phyloP scores from a whole-genome alignment of 1,139 yeast species.

The Taphrina confusa region DNA sequence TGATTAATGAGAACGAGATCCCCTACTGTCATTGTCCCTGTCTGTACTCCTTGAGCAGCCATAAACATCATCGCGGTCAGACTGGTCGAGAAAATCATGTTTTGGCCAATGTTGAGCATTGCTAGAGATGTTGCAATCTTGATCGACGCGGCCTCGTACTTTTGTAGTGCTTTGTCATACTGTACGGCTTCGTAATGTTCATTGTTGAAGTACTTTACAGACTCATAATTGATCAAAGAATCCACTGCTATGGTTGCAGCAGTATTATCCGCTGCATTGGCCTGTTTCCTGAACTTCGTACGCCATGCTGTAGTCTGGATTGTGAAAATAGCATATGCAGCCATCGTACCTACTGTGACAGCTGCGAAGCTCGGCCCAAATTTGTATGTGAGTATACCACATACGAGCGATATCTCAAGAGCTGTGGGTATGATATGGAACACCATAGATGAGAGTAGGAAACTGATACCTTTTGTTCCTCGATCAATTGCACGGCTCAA shows the following conservation, averaged over 20 bases:
- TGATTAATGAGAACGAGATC: constrained; percentile 95
- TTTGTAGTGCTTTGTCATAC: constrained; percentile 72
- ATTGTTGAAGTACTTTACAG: constrained; percentile 92
- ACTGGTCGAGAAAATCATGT: constrained; percentile 84
- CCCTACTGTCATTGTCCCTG: constrained; percentile 84
- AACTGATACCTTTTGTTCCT: constrained; percentile 96
- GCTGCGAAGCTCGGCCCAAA: constrained; percentile 89
- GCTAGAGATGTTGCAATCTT: constrained; percentile 93
- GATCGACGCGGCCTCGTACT: constrained; percentile 78
- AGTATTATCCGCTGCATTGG: constrained; percentile 89
- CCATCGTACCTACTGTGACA: constrained; percentile 83
- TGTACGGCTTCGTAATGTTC: constrained; percentile 76
- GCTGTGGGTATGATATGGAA: constrained; percentile 92
- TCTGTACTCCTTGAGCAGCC: constrained; percentile 93
- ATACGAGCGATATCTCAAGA: constrained; percentile 86
- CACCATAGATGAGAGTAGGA: constrained; percentile 91
- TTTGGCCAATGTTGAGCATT: constrained; percentile 87
- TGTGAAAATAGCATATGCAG: constrained; percentile 81
- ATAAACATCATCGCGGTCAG: constrained; percentile 96
- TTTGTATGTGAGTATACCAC: constrained; percentile 86
- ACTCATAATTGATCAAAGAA: constrained; percentile 88
- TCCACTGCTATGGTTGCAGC: constrained; percentile 95
- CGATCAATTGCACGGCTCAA: constrained; percentile 93
- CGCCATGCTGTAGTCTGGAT: constrained; percentile 95
- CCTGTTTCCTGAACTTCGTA: constrained; percentile 83